These are phyloP conservation scores for Monilinia aucupariae DNA, from an alignment of 2,329 filamentous ascomycete genomes.

Conservation along the genomic window DNA sequence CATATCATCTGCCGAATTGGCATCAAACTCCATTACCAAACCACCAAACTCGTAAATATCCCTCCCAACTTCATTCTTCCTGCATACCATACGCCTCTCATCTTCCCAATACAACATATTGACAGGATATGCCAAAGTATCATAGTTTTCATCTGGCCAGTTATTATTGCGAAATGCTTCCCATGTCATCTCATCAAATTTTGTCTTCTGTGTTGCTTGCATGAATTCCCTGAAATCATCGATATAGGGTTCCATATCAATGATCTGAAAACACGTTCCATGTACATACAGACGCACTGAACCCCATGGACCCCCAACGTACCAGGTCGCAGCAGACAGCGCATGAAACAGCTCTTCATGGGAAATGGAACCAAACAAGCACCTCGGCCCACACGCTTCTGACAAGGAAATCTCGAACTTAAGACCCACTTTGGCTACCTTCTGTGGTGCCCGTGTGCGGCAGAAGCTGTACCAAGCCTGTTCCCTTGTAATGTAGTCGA, in stretches of 20 bases:
- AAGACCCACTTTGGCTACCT: neutral
- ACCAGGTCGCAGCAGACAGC: accelerated
- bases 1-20: neutral
- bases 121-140: neutral
- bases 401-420: neutral
- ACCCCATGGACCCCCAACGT: neutral
- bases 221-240: neutral
- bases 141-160: neutral
- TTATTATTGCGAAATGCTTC: neutral
- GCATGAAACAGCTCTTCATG: neutral
- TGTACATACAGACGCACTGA: neutral
- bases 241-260: neutral
- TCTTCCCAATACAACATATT: neutral
- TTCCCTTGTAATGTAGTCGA: neutral
- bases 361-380: neutral
- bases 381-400: neutral
- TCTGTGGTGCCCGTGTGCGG: accelerated
- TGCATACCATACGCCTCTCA: too few species aligned
- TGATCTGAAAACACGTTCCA: neutral
- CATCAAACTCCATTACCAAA: neutral
- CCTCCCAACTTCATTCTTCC: too few species aligned
- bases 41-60: neutral
- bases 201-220: neutral
- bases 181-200: neutral
- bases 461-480: neutral